A percentile compares a stretch with the other conserved stretches of the same genome.
Conservation (phyloP, 2,329 filamentous ascomycete genomes). For the Phaeosphaeriaceae sp. region DNA sequence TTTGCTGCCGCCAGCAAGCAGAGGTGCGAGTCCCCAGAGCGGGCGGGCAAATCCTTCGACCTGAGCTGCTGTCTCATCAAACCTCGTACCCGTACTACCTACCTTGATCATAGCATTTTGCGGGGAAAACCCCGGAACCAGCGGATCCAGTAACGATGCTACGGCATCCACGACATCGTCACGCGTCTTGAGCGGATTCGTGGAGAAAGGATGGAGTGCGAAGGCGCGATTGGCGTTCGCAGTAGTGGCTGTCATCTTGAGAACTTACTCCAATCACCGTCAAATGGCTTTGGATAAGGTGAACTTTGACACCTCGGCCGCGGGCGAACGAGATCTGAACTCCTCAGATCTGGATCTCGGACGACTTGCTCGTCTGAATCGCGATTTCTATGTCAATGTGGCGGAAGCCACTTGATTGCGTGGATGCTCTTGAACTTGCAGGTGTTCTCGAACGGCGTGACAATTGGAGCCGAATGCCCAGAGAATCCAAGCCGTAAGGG, state of each 20-base stretch:
- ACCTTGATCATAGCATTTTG: conserved; percentile 69
- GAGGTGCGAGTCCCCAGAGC: conserved; percentile 75
- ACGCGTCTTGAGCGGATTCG: conserved; percentile 50
- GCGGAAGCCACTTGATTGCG: neutral
- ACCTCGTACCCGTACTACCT: conserved; percentile 75
- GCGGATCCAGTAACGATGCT: conserved; percentile 68
- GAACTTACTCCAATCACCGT: neutral
- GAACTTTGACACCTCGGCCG: neutral
- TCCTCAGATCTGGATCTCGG: neutral
- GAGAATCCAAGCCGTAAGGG: neutral
- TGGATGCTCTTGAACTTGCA: neutral
- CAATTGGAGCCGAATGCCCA: conserved; percentile 3
- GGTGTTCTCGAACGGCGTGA: neutral
- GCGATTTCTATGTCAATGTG: neutral
- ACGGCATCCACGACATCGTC: conserved; percentile 53
- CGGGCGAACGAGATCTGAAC: neutral
- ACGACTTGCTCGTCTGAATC: neutral
- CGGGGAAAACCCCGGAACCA: conserved; percentile 75
- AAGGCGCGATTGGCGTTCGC: conserved; percentile 53
- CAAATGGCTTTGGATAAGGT: neutral
- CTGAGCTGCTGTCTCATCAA: conserved; percentile 78
- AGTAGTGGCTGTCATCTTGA: conserved; percentile 36
- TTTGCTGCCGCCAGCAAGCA: conserved; percentile 71
- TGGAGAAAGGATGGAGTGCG: conserved; percentile 51
- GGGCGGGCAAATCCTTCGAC: conserved; percentile 79